A percentile compares a stretch with the other conserved stretches of the same genome.
Evolutionary conservation across 148 eudicot genomes (phyloP).

Genomic region (Euryodendron excelsum): DNA sequence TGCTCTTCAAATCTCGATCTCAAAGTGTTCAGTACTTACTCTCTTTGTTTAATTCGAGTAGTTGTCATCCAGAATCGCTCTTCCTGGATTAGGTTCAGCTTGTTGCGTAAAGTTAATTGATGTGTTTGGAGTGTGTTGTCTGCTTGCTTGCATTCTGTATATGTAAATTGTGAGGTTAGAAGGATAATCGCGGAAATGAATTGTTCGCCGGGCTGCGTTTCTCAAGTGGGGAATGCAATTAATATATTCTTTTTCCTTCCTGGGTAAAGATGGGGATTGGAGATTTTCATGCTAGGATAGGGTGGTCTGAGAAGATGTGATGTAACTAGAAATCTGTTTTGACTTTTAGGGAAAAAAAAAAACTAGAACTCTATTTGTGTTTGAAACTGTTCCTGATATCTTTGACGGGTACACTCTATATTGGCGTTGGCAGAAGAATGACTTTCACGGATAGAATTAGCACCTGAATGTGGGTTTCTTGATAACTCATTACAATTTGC

Average conservation of each 20-base stretch:
- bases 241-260: background rate
- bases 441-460: background rate
- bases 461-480: background rate
- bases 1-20: constrained; percentile 22
- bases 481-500: background rate
- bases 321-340: background rate
- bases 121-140: background rate
- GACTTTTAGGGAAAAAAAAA: no score
- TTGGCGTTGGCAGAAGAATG: background rate
- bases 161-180: background rate
- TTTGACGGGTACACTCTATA: background rate
- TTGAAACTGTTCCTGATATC: background rate
- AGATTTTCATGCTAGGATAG: background rate
- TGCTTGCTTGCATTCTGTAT: background rate
- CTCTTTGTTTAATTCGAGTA: background rate
- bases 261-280: background rate
- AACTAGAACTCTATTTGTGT: background rate
- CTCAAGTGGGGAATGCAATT: background rate
- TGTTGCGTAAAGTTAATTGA: background rate
- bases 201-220: background rate
- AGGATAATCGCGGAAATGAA: background rate
- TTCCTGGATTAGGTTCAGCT: constrained; percentile 7
- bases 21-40: background rate
- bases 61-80: background rate
- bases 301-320: background rate